Conservation (phyloP, 2,329 filamentous ascomycete species). For the Shiraia bambusicola region DNA sequence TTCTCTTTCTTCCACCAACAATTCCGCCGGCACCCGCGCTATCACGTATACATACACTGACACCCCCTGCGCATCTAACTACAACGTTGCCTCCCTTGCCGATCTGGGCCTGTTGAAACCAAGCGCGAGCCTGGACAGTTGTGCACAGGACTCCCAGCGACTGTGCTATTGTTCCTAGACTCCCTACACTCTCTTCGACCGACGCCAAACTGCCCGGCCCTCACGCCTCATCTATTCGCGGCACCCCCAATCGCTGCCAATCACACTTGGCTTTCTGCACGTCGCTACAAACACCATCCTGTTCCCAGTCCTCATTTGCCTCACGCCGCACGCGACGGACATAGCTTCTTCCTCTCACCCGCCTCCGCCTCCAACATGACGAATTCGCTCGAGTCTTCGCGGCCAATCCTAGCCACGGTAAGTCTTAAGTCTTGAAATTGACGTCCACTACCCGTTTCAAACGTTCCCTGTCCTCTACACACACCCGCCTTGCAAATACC, state of each 20-base stretch:
- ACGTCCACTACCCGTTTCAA: slow-evolving; percentile 35
- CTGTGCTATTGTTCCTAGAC: background rate
- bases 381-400: slow-evolving; percentile 44
- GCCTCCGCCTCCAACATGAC: slow-evolving; percentile 32
- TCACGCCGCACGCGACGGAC: slow-evolving; percentile 10
- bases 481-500: slow-evolving; percentile 11
- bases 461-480: slow-evolving; percentile 17
- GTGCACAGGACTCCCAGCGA: slow-evolving; percentile 19
- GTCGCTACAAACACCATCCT: background rate
- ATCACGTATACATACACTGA: background rate
- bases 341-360: slow-evolving; percentile 4
- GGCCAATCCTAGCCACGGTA: slow-evolving; percentile 46
- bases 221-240: slow-evolving; percentile 1
- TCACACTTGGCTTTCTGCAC: background rate
- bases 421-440: slow-evolving; percentile 37
- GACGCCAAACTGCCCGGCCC: too few species aligned
- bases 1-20: background rate
- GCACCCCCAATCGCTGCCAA: background rate
- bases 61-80: slow-evolving; percentile 4
- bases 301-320: slow-evolving; percentile 2
- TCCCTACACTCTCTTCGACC: background rate
- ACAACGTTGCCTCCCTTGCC: slow-evolving; percentile 25
- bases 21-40: slow-evolving; percentile 4
- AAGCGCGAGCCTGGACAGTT: slow-evolving; percentile 14
- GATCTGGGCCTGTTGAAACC: slow-evolving; percentile 28